Evolutionary conservation across 2,329 filamentous ascomycete genomes (phyloP), one percentile per base, ranked within the genome.

Genomic region (Boeremia lycopersici): DNA sequence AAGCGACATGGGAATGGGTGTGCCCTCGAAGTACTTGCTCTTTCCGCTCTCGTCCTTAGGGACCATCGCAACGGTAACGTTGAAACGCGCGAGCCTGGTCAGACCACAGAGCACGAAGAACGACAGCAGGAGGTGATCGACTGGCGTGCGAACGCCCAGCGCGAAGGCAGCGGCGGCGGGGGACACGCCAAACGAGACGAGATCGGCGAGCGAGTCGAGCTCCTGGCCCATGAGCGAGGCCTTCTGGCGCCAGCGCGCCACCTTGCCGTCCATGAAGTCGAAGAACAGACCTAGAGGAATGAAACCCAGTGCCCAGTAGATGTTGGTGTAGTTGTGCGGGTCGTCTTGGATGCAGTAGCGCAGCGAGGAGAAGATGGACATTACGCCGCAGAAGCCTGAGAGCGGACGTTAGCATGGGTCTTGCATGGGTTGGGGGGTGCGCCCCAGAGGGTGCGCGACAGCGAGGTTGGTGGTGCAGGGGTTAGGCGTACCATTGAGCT

Each of bases 151-250:
- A 59, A 97, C 79, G 67, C 95, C 95, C 66, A 99, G 85, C 43
- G 90, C 87, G 76, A 98, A 96, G 40, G 93, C 95, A 36, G 90
- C 88, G 43, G 87, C 87, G 40, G 95, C 93, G 28, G 95, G 93
- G 40, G 93, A 87, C 46, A 97, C 88, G 64, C 95, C 95, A 73
- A 99, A 99, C 13, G 95, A 97, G 70, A 99, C 92, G 81, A 99
- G 76, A 74, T 99, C 95, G 50, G 95, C 95, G 42, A 99, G 82
- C 6, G 93, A 98, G 76, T 99, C 95, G 51, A 99, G 81, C 77
- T 99, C 95, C 77, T 97, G 93, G 11, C 95, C 95, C 93, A 99
- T 98, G 73, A 99, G 82, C 68, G 90, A 96, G 69, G 91, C 95
- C 87, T 97, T 99, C 79, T 91, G 89, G 74, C 95, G 87, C 95